Evolutionary conservation across 2,329 filamentous ascomycete genomes (phyloP).

Genomic region (Colletotrichum tropicicola): DNA sequence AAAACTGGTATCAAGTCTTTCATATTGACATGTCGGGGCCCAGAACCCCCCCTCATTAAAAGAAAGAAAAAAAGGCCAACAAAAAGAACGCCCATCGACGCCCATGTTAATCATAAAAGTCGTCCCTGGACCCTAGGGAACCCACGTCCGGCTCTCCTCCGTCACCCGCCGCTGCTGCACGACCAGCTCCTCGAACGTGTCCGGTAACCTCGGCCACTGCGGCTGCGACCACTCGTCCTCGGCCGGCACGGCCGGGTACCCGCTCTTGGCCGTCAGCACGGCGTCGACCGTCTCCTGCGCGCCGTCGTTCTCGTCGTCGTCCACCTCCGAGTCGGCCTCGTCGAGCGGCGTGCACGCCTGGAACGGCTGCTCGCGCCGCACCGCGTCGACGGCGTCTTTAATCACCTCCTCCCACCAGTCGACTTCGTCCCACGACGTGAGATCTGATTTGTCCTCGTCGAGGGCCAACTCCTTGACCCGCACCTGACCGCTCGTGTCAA

Average conservation of each 20-base stretch:
- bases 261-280: slow-evolving; percentile 15
- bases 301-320: slow-evolving; percentile 25
- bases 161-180: slow-evolving; percentile 15
- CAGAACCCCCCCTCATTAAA: background rate
- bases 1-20: slow-evolving; percentile 6
- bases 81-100: background rate
- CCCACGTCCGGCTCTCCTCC: slow-evolving; percentile 16
- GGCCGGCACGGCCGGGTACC: slow-evolving; percentile 17
- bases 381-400: slow-evolving; percentile 28
- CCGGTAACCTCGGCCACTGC: slow-evolving; percentile 27
- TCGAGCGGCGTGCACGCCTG: slow-evolving; percentile 25
- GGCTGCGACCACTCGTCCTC: slow-evolving; percentile 28
- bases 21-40: background rate
- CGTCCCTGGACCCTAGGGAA: background rate
- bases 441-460: background rate
- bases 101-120: background rate
- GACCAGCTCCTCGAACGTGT: slow-evolving; percentile 29
- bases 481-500: background rate
- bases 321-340: slow-evolving; percentile 28
- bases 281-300: slow-evolving; percentile 25
- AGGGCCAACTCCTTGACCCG: background rate
- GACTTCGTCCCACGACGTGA: slow-evolving; percentile 14
- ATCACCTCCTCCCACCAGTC: slow-evolving; percentile 28
- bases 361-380: slow-evolving; percentile 17
- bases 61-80: background rate